Base-by-base conservation (phyloP, 1,284 basidiomycete genomes). In the Phellopilus nigrolimitatus region DNA sequence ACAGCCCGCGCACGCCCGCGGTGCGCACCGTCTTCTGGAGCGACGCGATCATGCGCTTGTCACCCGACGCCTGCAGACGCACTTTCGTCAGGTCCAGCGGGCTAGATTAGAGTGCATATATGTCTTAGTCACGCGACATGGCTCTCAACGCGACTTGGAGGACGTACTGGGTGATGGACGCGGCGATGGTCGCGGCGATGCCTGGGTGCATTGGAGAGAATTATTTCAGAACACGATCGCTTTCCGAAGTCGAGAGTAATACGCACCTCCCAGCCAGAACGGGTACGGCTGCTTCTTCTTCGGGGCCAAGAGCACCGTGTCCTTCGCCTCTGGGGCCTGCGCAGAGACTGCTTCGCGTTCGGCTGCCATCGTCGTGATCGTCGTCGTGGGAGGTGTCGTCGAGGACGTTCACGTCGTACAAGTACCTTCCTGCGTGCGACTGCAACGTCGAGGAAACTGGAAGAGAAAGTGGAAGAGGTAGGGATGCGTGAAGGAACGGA, bases 51-150 rank as follows among this genome's bases (percentile, higher is more conserved):
- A 93, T 92, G 44, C 85, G 77, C 68, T 91, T 91, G 71, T 93
- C 90, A 38, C 87, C 88, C 1, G 87, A 87, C 6, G 90, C 89
- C 68, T 93, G 91, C 55, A 93, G 72, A 44, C 90, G 79, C 59
- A 88, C 91, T 74, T 91, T 93, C 24, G 90, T 93, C 50, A 94
- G 74, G 71, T 94, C 91, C 42, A 94, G 73, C 8, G 91, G 91
- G 66, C 78, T 74, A 57, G 38, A 38, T 15, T 21, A 31, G 19
- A 33, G 31, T 27, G 47, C 44, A 25, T 7, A 34, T 41, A 31
- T 15, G 33, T 15, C 55, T 57, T 52, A 64, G 12, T 10, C 64
- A 68, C 17, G 63, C 64, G 27, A 64, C 62, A 15, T 67, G 64
- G 47, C 64, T 64, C 1, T 62, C 61, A 25, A 61, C 22, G 24